Evolutionary conservation across 2,329 filamentous ascomycete genomes (phyloP).

Genomic region (Graphiopsis chlorocephala): DNA sequence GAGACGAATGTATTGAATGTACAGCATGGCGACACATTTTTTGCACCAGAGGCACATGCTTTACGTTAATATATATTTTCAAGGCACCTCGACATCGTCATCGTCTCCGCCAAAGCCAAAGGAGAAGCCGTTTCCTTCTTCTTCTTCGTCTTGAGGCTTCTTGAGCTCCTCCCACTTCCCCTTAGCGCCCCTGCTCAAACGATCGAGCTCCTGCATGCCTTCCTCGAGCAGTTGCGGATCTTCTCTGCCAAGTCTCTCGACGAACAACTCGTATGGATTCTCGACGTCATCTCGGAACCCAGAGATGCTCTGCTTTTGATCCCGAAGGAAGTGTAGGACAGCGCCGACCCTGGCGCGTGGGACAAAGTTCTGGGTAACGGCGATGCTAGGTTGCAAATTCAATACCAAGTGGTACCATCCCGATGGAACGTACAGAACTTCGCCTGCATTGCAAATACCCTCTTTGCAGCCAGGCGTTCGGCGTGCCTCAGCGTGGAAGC

Average conservation of each 20-base stretch:
- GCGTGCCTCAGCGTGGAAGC: conserved; percentile 82
- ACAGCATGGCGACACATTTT: not conserved
- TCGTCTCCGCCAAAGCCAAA: conserved; percentile 59
- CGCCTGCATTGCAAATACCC: conserved; percentile 78
- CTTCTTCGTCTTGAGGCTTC: conserved; percentile 47
- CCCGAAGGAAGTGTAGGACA: conserved; percentile 74
- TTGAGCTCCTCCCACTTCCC: conserved; percentile 84
- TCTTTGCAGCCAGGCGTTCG: conserved; percentile 74
- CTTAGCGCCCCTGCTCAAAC: conserved; percentile 63
- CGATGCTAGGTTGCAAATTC: conserved; percentile 80
- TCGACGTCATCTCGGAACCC: conserved; percentile 72
- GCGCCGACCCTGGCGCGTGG: conserved; percentile 69
- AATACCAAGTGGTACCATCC: conserved; percentile 98
- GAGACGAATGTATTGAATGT: not conserved
- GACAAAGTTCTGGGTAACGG: conserved; percentile 94
- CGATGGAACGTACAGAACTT: conserved; percentile 87
- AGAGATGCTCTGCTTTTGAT: conserved; percentile 81
- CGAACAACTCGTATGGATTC: conserved; percentile 74
- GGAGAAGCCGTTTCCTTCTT: conserved; percentile 59
- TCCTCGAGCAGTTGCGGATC: conserved; percentile 67
- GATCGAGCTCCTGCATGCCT: conserved; percentile 64
- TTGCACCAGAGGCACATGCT: not conserved
- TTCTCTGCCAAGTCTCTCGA: conserved; percentile 60
- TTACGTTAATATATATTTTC: not conserved
- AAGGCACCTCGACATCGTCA: conserved; percentile 32